These are phyloP conservation scores for Scedosporium aurantiacum DNA, from an alignment of 2,329 filamentous ascomycete genomes.

Conservation along the genomic window DNA sequence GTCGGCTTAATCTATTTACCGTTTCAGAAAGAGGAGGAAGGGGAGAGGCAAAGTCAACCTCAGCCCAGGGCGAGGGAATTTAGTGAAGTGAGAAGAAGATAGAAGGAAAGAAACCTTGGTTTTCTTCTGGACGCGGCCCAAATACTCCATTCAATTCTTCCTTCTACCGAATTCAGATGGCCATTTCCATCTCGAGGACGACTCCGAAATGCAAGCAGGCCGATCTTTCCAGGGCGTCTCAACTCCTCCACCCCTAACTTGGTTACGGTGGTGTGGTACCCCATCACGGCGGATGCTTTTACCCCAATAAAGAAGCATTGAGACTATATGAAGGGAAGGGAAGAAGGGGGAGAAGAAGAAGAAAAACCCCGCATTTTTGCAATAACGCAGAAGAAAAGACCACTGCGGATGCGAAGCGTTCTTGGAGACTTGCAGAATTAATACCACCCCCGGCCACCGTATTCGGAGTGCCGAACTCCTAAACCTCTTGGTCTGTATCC, in stretches of 20 bases:
- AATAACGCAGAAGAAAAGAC: not conserved
- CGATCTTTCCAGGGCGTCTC: not conserved
- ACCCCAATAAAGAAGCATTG: not conserved
- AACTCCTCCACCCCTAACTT: not conserved
- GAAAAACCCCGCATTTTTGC: not conserved
- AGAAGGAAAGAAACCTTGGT: not conserved
- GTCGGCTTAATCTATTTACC: not conserved
- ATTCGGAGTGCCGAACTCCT: not conserved
- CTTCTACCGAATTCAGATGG: not conserved
- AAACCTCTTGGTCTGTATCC: not conserved
- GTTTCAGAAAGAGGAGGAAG: not conserved
- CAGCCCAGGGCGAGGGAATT: too few relatives aligned
- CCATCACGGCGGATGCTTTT: not conserved
- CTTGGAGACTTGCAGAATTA: not conserved
- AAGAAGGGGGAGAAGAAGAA: not conserved
- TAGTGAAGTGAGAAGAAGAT: not conserved
- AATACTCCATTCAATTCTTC: not conserved
- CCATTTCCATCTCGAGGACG: not conserved
- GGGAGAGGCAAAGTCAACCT: too few relatives aligned
- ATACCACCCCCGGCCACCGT: not conserved
- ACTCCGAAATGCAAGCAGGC: not conserved
- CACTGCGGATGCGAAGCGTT: not conserved
- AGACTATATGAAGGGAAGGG: not conserved
- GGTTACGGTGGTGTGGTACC: not conserved
- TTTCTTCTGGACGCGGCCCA: not conserved